These are phyloP conservation scores for Phylloporus scabripes DNA, from an alignment of 768 basidiomycete genomes.

Conservation along the genomic window DNA sequence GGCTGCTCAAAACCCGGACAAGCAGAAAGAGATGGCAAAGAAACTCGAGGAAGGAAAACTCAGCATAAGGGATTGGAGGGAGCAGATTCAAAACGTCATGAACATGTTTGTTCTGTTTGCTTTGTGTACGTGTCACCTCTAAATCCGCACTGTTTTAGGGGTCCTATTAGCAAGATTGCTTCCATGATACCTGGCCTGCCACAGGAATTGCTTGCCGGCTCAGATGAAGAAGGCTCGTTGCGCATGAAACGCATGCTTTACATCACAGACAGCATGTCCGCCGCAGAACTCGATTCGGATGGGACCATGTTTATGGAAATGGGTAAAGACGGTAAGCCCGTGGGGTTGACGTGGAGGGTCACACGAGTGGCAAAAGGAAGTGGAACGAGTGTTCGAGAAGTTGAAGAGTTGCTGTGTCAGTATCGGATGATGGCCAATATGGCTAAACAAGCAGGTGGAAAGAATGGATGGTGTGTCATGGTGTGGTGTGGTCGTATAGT, in stretches of 20 bases:
- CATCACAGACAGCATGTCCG: constrained; percentile 98
- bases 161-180: constrained; percentile 97
- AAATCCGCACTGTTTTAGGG: constrained; percentile 46
- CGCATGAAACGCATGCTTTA: constrained; percentile 98
- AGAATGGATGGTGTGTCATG: constrained; percentile 77
- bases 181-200: constrained; percentile 98
- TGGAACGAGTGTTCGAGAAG: constrained; percentile 92
- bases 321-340: constrained; percentile 77
- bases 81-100: constrained; percentile 97
- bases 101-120: constrained; percentile 65
- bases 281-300: constrained; percentile 90
- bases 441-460: constrained; percentile 97
- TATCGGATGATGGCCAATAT: constrained; percentile 99
- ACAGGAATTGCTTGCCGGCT: constrained; percentile 84
- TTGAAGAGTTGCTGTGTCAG: constrained; percentile 95
- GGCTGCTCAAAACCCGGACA: constrained; percentile 88
- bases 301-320: constrained; percentile 85
- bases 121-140: constrained; percentile 1
- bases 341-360: constrained; percentile 86
- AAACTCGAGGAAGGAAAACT: constrained; percentile 97
- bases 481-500: not conserved
- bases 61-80: constrained; percentile 95
- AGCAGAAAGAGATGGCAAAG: constrained; percentile 97
- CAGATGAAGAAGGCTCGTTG: constrained; percentile 85
- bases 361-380: constrained; percentile 87